Evolutionary conservation across 2,329 filamentous ascomycete species (phyloP).

Genomic region (Pestalotiopsis sp.): DNA sequence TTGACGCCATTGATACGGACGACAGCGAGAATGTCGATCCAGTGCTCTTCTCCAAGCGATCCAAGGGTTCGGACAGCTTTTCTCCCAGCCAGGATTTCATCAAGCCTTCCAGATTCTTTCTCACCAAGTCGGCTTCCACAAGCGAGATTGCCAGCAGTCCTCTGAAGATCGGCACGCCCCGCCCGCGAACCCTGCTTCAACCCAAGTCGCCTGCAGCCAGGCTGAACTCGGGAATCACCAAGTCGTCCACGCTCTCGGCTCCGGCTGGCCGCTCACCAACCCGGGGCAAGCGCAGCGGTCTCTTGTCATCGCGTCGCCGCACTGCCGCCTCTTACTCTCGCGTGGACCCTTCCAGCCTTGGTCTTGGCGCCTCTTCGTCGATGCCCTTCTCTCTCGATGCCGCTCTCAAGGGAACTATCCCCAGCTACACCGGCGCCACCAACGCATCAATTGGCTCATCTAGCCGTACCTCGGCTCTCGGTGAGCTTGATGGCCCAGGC

Average conservation of each 20-base stretch:
- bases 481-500: slow-evolving; percentile 44
- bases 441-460: slow-evolving; percentile 30
- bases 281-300: slow-evolving; percentile 67
- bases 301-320: slow-evolving; percentile 70
- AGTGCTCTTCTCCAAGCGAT: slow-evolving; percentile 57
- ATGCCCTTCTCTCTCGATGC: slow-evolving; percentile 84
- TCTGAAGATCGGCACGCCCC: slow-evolving; percentile 34
- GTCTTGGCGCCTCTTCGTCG: slow-evolving; percentile 37
- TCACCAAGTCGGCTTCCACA: slow-evolving; percentile 44
- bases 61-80: slow-evolving; percentile 50
- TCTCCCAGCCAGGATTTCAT: slow-evolving; percentile 44
- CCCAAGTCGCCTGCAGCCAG: slow-evolving; percentile 55
- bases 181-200: slow-evolving; percentile 49
- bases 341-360: slow-evolving; percentile 70
- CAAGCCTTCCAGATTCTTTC: slow-evolving; percentile 50
- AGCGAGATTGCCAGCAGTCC: slow-evolving; percentile 35
- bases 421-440: slow-evolving; percentile 56
- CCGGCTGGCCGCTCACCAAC: slow-evolving; percentile 81
- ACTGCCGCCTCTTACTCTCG: slow-evolving; percentile 66
- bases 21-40: slow-evolving; percentile 68
- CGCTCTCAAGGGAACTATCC: slow-evolving; percentile 76
- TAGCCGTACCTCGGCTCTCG: slow-evolving; percentile 29
- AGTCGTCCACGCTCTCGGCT: slow-evolving; percentile 61
- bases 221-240: slow-evolving; percentile 44
- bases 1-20: slow-evolving; percentile 49